Conservation (phyloP, 1,139 yeast genomes). For the Suhomyces wounanorum region DNA sequence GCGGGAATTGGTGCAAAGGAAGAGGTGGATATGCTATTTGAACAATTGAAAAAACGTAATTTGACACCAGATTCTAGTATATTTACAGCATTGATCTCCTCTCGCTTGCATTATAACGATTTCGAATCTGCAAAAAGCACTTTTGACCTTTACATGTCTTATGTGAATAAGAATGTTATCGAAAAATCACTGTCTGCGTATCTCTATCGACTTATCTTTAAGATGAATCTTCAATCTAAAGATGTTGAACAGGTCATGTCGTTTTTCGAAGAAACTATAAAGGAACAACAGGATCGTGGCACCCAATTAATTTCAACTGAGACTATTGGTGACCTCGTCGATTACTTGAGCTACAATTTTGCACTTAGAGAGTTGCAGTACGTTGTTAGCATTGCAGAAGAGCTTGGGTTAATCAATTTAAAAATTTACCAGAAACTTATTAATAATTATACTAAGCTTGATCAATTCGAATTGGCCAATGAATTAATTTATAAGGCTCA, state of each 20-base stretch:
- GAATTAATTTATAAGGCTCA: slow-evolving; percentile 34
- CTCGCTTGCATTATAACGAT: slow-evolving; percentile 49
- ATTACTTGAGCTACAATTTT: slow-evolving; percentile 26
- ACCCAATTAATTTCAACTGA: slow-evolving; percentile 23
- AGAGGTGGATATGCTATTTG: slow-evolving; percentile 55
- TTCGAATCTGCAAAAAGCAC: slow-evolving; percentile 37
- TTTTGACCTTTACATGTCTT: slow-evolving; percentile 23
- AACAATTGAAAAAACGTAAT: slow-evolving; percentile 47
- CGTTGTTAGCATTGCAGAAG: slow-evolving; percentile 23
- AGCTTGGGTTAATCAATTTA: slow-evolving; percentile 17
- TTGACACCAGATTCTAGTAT: slow-evolving; percentile 52
- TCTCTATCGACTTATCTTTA: slow-evolving; percentile 45
- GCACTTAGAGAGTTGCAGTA: slow-evolving; percentile 27
- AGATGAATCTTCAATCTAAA: slow-evolving; percentile 38
- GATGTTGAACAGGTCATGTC: slow-evolving; percentile 41
- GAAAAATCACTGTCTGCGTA: slow-evolving; percentile 35
- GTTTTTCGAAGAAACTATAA: slow-evolving; percentile 39
- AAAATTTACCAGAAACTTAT: slow-evolving; percentile 21
- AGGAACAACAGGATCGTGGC: slow-evolving; percentile 19
- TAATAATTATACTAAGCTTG: slow-evolving; percentile 31
- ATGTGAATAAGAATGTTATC: slow-evolving; percentile 17
- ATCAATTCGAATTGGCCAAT: slow-evolving; percentile 38
- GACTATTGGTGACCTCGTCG: slow-evolving; percentile 20
- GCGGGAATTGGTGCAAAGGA: slow-evolving; percentile 57
- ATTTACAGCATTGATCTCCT: slow-evolving; percentile 49